phyloP scores from a whole-genome alignment of 2,329 filamentous ascomycete genomes.

The Tolypocladium paradoxum region DNA sequence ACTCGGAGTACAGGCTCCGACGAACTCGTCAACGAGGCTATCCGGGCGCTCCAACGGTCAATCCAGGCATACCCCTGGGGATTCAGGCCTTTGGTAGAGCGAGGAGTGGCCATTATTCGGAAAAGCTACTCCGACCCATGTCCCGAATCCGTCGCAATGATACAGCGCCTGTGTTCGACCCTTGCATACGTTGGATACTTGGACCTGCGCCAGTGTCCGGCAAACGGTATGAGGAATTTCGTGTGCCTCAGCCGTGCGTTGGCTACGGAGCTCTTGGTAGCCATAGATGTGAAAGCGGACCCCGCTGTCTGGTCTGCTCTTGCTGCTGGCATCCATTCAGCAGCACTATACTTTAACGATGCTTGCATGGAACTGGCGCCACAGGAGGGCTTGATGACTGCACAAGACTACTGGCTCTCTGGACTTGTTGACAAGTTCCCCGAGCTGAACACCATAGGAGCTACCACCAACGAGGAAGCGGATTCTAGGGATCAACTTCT shows the following conservation, averaged over 20 bases:
- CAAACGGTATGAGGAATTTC: slow-evolving; percentile 26
- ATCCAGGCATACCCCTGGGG: slow-evolving; percentile 23
- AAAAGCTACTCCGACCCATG: slow-evolving; percentile 10
- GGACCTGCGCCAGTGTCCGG: slow-evolving; percentile 16
- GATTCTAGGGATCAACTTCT: slow-evolving; percentile 1
- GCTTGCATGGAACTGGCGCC: slow-evolving; percentile 18
- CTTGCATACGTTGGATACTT: slow-evolving; percentile 41
- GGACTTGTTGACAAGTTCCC: slow-evolving; percentile 18
- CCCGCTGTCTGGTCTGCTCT: slow-evolving; percentile 27
- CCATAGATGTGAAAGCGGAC: slow-evolving; percentile 20
- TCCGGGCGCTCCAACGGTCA: slow-evolving; percentile 28
- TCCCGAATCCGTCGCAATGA: slow-evolving; percentile 13
- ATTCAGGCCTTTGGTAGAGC: slow-evolving; percentile 22
- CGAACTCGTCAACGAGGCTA: slow-evolving; percentile 29
- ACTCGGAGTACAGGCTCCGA: slow-evolving; percentile 15
- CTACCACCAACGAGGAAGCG: not conserved
- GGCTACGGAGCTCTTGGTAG: slow-evolving; percentile 21
- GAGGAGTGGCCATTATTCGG: slow-evolving; percentile 15
- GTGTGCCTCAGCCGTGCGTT: slow-evolving; percentile 26
- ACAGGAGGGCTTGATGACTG: not conserved
- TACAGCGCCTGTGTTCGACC: slow-evolving; percentile 28
- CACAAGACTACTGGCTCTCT: slow-evolving; percentile 12
- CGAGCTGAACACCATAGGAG: slow-evolving; percentile 11
- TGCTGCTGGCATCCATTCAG: slow-evolving; percentile 24
- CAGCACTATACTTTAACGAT: slow-evolving; percentile 27